These are phyloP conservation scores for Sclerospora graminicola DNA, from an alignment of 352 stramenopile species.

Conservation along the genomic window DNA sequence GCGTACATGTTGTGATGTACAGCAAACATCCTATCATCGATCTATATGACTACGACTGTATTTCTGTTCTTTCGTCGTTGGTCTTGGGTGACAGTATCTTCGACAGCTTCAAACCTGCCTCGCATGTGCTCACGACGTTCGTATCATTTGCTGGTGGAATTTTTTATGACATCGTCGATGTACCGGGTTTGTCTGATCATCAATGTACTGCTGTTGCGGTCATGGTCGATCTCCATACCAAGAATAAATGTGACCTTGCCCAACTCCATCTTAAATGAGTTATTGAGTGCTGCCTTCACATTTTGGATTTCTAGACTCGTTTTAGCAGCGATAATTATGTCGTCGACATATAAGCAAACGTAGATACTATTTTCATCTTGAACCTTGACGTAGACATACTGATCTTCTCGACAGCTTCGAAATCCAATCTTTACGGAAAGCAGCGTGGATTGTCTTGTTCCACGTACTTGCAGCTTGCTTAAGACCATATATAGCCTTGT, in stretches of 20 bases:
- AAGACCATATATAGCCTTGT: conserved; percentile 13
- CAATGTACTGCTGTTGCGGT: neutral
- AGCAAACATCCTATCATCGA: neutral
- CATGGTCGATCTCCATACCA: neutral
- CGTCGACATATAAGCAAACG: neutral
- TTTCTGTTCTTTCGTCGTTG: neutral
- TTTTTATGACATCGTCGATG: conserved; percentile 1
- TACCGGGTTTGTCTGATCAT: neutral
- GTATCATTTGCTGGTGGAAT: conserved; percentile 2
- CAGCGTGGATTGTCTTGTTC: neutral
- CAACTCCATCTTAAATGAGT: neutral
- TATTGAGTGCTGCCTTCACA: neutral
- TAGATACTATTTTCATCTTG: neutral
- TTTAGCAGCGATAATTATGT: conserved; percentile 1
- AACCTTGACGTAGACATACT: neutral
- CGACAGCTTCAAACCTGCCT: conserved; percentile 1
- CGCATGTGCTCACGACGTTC: conserved; percentile 4
- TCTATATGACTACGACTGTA: neutral
- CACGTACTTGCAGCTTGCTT: conserved; percentile 8
- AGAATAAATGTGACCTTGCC: neutral
- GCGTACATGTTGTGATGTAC: neutral
- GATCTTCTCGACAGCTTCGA: neutral
- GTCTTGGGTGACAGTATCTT: conserved; percentile 1
- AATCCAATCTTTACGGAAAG: neutral
- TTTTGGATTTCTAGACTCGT: neutral